Base-by-base conservation (phyloP, 148 eudicot genomes). In the Fagopyrum tataricum region DNA sequence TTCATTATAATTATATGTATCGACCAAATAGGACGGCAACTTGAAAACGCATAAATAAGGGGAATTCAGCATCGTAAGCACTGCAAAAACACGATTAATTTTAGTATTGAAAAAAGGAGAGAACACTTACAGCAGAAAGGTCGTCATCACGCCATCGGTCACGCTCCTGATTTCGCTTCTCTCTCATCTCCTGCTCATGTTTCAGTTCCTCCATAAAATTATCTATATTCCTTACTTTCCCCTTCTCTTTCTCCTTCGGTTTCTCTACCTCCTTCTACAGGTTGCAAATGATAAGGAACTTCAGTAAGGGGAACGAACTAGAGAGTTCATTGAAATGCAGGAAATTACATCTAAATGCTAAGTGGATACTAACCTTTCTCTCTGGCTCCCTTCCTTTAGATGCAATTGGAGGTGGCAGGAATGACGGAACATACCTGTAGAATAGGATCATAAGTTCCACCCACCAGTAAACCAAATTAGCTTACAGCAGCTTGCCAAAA, bases 361-460 rank as follows among this genome's bases (percentile, higher is more conserved):
- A 43, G 44, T 37, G 39, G 44, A 39, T 31, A 71, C 87, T 17
- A 52, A 91, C 99, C 96, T 91, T 90, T 81, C 85, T 87, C 73
- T 91, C 99, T 81, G 77, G 66, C 69, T 94, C 98, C 87, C 81
- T 91, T 59, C 87, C 88, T 83, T 88, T 95, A 51, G 92, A 72
- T 76, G 96, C 89, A 90, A 87, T 80, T 72, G 94, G 92, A 81
- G 99, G 98, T 17, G 98, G 98, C 84, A 95, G 67, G 85, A 95
- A 95, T 76, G 97, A 95, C 21, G 98, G 97, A 59, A 95, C 97
- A 88, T 91, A 95, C 87, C 98, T 95, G 96, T 86, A 85, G 76
- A 79, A 78, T 74, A 75, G 37, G 39, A 70, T 14, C 69, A 64
- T 13, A 39, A 24, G 15, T 64, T 37, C 39, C 8, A 55, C 69